Conservation (phyloP, 2,329 filamentous ascomycete species). For the Cladobotryum protrusum region DNA sequence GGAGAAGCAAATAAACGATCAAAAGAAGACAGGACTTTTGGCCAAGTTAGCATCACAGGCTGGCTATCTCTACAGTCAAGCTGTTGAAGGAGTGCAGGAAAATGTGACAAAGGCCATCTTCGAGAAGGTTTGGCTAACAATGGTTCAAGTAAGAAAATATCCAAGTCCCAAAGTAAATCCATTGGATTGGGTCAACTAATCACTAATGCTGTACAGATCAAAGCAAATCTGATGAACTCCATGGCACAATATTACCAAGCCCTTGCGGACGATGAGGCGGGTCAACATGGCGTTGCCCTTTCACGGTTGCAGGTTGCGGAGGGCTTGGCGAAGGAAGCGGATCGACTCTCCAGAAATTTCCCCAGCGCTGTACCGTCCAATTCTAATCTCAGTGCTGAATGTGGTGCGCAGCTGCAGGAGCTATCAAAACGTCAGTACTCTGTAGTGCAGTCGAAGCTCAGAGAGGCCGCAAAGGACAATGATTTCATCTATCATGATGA, state of each 20-base stretch:
- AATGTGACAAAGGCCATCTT: slow-evolving; percentile 88
- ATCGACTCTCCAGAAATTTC: slow-evolving; percentile 69
- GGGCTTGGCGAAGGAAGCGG: slow-evolving; percentile 69
- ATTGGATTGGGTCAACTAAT: not conserved
- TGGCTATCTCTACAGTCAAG: slow-evolving; percentile 79
- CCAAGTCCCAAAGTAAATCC: not conserved
- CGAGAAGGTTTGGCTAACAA: slow-evolving; percentile 84
- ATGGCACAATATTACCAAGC: slow-evolving; percentile 93
- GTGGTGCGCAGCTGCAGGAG: slow-evolving; percentile 66
- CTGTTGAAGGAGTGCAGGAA: slow-evolving; percentile 83
- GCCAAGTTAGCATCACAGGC: slow-evolving; percentile 92
- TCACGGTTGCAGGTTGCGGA: slow-evolving; percentile 79
- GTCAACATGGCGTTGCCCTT: slow-evolving; percentile 79
- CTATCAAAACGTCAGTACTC: slow-evolving; percentile 77
- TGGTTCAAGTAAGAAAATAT: slow-evolving; percentile 58
- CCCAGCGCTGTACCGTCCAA: slow-evolving; percentile 71
- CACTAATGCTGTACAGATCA: slow-evolving; percentile 44
- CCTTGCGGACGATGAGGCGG: slow-evolving; percentile 80
- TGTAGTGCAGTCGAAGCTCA: slow-evolving; percentile 73
- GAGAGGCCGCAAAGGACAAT: slow-evolving; percentile 79
- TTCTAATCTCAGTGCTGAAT: slow-evolving; percentile 79
- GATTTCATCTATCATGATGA: slow-evolving; percentile 97
- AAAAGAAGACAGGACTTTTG: slow-evolving; percentile 85
- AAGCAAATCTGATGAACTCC: slow-evolving; percentile 76
- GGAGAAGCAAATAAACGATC: slow-evolving; percentile 88